These are phyloP conservation scores for Fibroporia radiculosa DNA, from an alignment of 768 basidiomycete species.

Conservation along the genomic window DNA sequence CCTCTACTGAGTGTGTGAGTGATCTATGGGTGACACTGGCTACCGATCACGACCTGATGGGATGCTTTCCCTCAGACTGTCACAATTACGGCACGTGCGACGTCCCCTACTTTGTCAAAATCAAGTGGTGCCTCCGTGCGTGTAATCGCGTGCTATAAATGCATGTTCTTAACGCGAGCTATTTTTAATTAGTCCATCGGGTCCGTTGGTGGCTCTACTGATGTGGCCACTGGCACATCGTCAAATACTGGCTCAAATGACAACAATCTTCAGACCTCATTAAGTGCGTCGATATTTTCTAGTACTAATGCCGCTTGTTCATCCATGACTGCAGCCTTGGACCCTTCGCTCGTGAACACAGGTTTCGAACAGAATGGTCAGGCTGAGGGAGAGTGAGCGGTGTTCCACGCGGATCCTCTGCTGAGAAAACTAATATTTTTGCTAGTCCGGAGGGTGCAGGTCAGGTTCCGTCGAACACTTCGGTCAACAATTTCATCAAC, in stretches of 20 bases:
- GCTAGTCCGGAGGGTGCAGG: constrained; percentile 26
- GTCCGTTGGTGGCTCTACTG: constrained; percentile 3
- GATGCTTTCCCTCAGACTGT: background rate
- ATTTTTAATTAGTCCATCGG: constrained; percentile 5
- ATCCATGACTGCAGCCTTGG: constrained; percentile 27
- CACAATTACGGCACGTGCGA: background rate
- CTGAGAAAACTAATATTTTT: background rate
- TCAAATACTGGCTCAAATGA: background rate
- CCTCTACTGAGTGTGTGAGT: background rate
- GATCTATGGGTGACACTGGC: no score
- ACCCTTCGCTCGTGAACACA: constrained; percentile 35
- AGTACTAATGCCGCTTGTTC: no score
- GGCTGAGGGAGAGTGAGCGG: constrained; percentile 11
- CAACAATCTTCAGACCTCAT: constrained; percentile 10
- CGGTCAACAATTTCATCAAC: constrained; percentile 63
- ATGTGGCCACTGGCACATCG: background rate
- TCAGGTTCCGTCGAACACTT: constrained; percentile 44
- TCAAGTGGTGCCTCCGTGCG: constrained; percentile 1
- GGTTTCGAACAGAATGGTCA: constrained; percentile 47
- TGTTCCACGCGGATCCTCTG: background rate
- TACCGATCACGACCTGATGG: no score
- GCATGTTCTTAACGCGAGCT: no score
- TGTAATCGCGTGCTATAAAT: no score
- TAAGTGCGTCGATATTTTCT: constrained; percentile 1
- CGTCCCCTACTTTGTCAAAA: no score